These are phyloP conservation scores for Euryodendron excelsum DNA, from an alignment of 148 eudicot species.

Conservation along the genomic window DNA sequence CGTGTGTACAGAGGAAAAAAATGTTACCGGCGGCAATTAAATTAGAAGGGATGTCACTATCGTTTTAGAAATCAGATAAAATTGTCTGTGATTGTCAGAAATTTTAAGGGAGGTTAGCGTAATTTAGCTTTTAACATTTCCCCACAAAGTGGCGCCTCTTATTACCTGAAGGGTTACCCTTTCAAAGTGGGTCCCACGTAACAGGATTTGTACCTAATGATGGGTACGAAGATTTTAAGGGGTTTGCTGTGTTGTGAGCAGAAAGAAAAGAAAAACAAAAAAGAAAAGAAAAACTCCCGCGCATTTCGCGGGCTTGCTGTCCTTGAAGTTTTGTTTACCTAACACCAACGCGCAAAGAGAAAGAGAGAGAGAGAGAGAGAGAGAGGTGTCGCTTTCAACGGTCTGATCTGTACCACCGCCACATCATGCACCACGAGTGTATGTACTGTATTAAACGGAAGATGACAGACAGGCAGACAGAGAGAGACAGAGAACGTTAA, in stretches of 20 bases:
- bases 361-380: not conserved
- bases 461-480: not conserved
- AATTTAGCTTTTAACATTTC: too few species aligned
- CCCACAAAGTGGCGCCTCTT: too few species aligned
- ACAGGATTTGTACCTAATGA: not conserved
- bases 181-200: too few species aligned
- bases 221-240: not conserved
- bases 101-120: too few species aligned
- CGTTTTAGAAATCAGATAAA: too few species aligned
- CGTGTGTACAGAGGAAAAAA: too few species aligned
- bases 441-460: not conserved
- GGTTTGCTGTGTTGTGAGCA: not conserved
- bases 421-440: not conserved
- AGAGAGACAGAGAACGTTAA: slow-evolving; percentile 10
- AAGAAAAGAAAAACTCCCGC: slow-evolving; percentile 17
- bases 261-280: not conserved
- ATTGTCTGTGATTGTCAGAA: too few species aligned
- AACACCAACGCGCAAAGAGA: too few species aligned
- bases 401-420: not conserved
- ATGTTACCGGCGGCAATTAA: too few species aligned
- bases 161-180: too few species aligned
- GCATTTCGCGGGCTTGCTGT: slow-evolving; percentile 20
- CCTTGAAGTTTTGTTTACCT: too few species aligned
- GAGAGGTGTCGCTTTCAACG: not conserved
- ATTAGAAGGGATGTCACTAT: too few species aligned